Base-by-base conservation (phyloP, 2,329 filamentous ascomycete genomes). In the Aspergillus cejpii region DNA sequence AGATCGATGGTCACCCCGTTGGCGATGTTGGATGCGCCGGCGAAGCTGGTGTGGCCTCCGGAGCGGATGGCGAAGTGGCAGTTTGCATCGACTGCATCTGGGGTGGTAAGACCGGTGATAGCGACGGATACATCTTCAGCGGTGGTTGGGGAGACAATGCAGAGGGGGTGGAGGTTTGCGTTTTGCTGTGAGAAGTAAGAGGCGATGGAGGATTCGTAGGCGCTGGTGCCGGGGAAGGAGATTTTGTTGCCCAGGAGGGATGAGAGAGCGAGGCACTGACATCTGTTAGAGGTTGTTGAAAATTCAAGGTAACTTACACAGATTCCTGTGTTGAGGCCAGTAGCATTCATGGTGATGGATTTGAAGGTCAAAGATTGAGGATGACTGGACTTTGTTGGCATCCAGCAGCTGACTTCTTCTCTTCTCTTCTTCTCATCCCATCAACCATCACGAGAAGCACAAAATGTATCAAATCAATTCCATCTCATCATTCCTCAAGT, bases 121-220 rank as follows among this genome's bases (percentile, higher is more conserved):
- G 44, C 46, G n/a, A 31, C 10, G 1, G 52, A 48, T 27, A 60
- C 48, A 14, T 59, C 56, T 19, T 53, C 26, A 0, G 52, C 41
- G 3, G 42, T 48, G 8, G 43, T 45, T 2, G 58, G 54, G 11
- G 44, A 49, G 21, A 59, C 42, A 31, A 60, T 48, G 41, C 58
- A 59, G 1, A 36, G 28, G 7, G 57, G 55, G 11, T 47, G 44
- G 6, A 54, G 31, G 6, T 37, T 15, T n/a, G 42, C 26, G 7
- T 51, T 47, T 27, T 54, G 50, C 10, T 43, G 43, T 2, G 47
- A 34, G 34, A 50, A 54, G 27, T 52, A 53, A 3, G 46, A 49
- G 39, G 15, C 21, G 1, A 45, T 12, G 6, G 50, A 51, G 17
- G 26, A 20, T 6, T 45, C 34, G 39, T 49, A 50, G 2, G 28